Evolutionary conservation across 1,284 basidiomycete genomes (phyloP).

Genomic region (Puccinia horiana): DNA sequence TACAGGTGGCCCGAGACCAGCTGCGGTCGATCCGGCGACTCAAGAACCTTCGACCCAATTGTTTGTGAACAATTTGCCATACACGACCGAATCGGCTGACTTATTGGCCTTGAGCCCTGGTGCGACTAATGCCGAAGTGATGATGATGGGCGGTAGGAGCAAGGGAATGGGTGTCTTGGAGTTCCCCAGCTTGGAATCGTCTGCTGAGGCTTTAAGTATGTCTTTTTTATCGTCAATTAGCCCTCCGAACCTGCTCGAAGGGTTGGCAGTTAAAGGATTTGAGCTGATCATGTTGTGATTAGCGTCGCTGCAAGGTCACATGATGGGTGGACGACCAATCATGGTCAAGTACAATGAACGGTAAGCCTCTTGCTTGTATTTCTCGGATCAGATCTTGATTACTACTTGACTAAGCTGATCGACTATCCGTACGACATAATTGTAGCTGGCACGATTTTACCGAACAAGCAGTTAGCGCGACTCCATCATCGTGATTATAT

Average conservation of each 20-base stretch:
- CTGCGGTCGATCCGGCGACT: conserved; percentile 28
- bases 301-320: conserved; percentile 44
- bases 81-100: conserved; percentile 22
- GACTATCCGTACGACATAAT: background rate
- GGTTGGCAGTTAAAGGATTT: background rate
- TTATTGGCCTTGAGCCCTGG: conserved; percentile 41
- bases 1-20: background rate
- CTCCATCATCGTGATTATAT: background rate
- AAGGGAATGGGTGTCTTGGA: conserved; percentile 50
- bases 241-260: background rate
- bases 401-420: background rate
- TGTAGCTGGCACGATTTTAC: conserved; percentile 48
- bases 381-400: background rate
- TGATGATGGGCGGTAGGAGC: conserved; percentile 39
- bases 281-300: background rate
- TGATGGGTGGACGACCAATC: conserved; percentile 43
- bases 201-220: conserved; percentile 43
- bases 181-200: conserved; percentile 44
- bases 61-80: conserved; percentile 49
- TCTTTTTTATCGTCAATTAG: background rate
- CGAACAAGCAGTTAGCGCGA: conserved; percentile 32
- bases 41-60: conserved; percentile 46
- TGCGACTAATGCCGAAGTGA: conserved; percentile 43
- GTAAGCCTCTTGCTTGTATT: background rate
- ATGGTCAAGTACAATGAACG: conserved; percentile 50